Base-by-base conservation (phyloP, 257 asterid species). In the Solanum paucissectum region DNA sequence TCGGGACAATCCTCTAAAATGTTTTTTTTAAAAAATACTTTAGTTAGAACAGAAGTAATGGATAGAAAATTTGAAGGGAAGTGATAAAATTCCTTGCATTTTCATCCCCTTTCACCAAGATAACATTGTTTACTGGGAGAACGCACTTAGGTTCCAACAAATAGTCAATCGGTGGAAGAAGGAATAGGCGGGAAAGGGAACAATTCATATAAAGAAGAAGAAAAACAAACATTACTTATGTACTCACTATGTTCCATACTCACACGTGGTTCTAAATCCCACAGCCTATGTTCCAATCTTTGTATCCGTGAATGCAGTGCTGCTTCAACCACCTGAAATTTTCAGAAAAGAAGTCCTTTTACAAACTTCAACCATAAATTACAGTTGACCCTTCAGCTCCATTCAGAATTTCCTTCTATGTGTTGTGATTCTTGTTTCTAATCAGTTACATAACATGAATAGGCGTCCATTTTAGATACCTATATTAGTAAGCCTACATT, bases 211-310 rank as follows among this genome's bases (percentile, higher is more conserved):
- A 32, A 81, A 18, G 40, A 37, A 36, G 34, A 12, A 79, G 37
- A 42, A 42, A 42, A 79, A 25, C 84, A 79, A 79, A 79, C 34
- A 13, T 42, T 83, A 86, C 38, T 52, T 29, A 84, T 62, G 85
- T 87, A 89, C 92, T 89, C 91, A 88, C 92, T 88, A 86, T 89
- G 90, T 86, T 89, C 83, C 91, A 87, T 91, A 94, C 99, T 92
- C 93, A 97, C 99, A 88, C 94, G 95, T 86, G 99, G 99, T 91
- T 96, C 99, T 91, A 96, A 90, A 89, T 91, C 96, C 99, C 94
- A 93, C 87, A 97, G 87, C 88, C 94, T 91, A 69, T 83, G 94
- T 88, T 97, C 99, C 92, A 96, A 87, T 85, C 98, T 94, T 74
- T 94, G 99, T 88, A 94, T 95, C 76, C 99, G 93, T 88, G 99